Evolutionary conservation across 805 yeast genomes (phyloP), one percentile per base, ranked within the genome.

Genomic region (Ogataea pignaliae): DNA sequence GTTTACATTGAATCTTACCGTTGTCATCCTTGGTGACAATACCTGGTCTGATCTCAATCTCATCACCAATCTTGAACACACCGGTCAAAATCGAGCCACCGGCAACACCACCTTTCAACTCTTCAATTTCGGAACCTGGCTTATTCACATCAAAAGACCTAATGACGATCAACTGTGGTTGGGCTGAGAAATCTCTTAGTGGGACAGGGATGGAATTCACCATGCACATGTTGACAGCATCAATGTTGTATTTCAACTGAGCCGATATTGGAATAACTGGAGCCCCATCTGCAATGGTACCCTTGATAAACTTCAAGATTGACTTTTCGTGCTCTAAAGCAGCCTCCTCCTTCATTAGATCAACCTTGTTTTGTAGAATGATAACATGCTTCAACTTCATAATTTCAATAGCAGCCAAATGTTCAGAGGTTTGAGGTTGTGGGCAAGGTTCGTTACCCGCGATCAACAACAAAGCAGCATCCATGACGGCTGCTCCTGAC

Each of bases 401-500:
- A 68, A 95, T 93, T 75, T 93, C 99, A 61, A 93, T 93, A 52
- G 99, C 99, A 41, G 99, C 99, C 71, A 93, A 79, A 76, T 93
- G 99, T 74, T 93, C 99, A 12, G 96, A 85, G 14, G 99, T 93
- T 75, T 93, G 99, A 36, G 99, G 99, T 75, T 93, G 99, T 49
- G 99, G 99, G 76, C 99, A 93, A 44, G 96, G 81, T 77, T 93
- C 99, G 67, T 93, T 93, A 70, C 98, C 99, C 28, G 99, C 99
- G 64, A 93, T 84, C 54, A 93, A 78, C 63, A 93, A 75, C 50
- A 93, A 75, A 2, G 99, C 99, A 45, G 99, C 99, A 71, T 93
- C 99, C 99, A 93, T 93, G 53, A 93, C 99, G 14, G 99, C 99
- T 32, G 99, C 99, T 66, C 99, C 99, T 38, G 98, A 90, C 80